Conservation (phyloP, 441 rosid species). For the Viola pubescens region DNA sequence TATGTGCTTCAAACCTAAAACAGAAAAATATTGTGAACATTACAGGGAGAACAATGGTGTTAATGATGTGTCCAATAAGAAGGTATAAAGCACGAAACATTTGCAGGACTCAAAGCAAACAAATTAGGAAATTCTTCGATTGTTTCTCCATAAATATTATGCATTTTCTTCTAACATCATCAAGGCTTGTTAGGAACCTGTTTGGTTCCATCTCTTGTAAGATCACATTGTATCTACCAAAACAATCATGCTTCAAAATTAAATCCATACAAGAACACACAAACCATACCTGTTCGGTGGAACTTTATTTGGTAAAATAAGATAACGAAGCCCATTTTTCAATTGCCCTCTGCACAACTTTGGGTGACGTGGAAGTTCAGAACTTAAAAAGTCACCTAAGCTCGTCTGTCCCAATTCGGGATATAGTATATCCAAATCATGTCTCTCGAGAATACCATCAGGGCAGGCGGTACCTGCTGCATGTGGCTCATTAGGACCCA, state of each 20-base stretch:
- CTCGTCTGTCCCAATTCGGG: slow-evolving; percentile 40
- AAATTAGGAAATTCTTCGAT: too few species aligned
- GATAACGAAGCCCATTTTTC: slow-evolving; percentile 93
- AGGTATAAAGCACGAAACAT: too few species aligned
- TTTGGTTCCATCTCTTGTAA: too few species aligned
- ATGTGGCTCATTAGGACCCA: slow-evolving; percentile 99
- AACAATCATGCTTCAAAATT: slow-evolving; percentile 8
- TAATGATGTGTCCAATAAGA: too few species aligned
- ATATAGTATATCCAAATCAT: slow-evolving; percentile 47
- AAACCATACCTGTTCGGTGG: slow-evolving; percentile 76
- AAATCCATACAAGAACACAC: slow-evolving; percentile 7
- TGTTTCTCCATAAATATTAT: too few species aligned
- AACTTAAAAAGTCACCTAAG: slow-evolving; percentile 51
- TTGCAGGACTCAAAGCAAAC: too few species aligned
- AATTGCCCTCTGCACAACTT: slow-evolving; percentile 74
- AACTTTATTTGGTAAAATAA: slow-evolving; percentile 91
- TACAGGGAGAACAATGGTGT: neutral
- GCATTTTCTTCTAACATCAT: too few species aligned
- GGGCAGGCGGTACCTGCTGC: slow-evolving; percentile 87
- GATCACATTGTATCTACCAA: too few species aligned
- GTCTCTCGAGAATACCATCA: slow-evolving; percentile 69
- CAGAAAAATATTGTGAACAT: slow-evolving; percentile 12
- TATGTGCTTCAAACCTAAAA: slow-evolving; percentile 96
- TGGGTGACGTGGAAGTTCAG: slow-evolving; percentile 86
- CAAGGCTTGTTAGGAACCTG: too few species aligned